Percentiles rank a stretch among this genome's conserved stretches.
Evolutionary conservation across 371 early-diverging fungal genomes (phyloP).

Genomic region (Coemansia sp.): DNA sequence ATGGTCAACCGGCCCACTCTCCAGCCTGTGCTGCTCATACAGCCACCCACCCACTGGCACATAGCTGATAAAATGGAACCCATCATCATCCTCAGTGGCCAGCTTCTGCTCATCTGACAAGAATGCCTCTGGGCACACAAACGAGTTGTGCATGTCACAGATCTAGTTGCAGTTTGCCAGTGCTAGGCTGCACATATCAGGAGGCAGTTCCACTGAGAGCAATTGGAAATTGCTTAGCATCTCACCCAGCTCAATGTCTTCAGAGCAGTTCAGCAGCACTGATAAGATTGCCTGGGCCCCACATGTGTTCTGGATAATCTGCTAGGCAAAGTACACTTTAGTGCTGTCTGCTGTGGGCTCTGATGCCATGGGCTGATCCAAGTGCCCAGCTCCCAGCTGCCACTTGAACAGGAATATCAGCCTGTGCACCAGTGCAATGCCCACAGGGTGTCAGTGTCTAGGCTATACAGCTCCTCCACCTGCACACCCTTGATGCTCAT

Average conservation of each 20-base stretch:
- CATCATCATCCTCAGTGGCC: slow-evolving; percentile 70
- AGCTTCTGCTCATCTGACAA: slow-evolving; percentile 65
- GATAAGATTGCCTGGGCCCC: slow-evolving; percentile 93
- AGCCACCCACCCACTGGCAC: slow-evolving; percentile 75
- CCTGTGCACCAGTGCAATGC: slow-evolving; percentile 77
- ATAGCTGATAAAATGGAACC: slow-evolving; percentile 88
- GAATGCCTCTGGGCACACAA: slow-evolving; percentile 76
- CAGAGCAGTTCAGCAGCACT: slow-evolving; percentile 72
- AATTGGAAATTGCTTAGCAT: slow-evolving; percentile 65
- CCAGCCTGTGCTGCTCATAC: slow-evolving; percentile 88
- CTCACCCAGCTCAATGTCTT: slow-evolving; percentile 68
- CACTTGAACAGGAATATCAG: slow-evolving; percentile 91
- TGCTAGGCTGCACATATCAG: slow-evolving; percentile 83
- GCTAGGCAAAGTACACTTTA: slow-evolving; percentile 65
- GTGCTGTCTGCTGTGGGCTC: neutral
- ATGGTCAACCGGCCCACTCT: slow-evolving; percentile 60
- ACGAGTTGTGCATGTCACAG: slow-evolving; percentile 82
- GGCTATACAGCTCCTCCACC: slow-evolving; percentile 79
- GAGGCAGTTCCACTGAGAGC: slow-evolving; percentile 74
- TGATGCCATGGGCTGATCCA: neutral
- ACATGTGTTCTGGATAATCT: slow-evolving; percentile 86
- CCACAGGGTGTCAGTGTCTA: slow-evolving; percentile 62
- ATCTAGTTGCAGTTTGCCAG: slow-evolving; percentile 80
- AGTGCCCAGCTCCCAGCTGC: slow-evolving; percentile 47
- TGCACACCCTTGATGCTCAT: slow-evolving; percentile 83